Base-by-base conservation (phyloP, 1,139 yeast genomes). In the Candida sojae region DNA sequence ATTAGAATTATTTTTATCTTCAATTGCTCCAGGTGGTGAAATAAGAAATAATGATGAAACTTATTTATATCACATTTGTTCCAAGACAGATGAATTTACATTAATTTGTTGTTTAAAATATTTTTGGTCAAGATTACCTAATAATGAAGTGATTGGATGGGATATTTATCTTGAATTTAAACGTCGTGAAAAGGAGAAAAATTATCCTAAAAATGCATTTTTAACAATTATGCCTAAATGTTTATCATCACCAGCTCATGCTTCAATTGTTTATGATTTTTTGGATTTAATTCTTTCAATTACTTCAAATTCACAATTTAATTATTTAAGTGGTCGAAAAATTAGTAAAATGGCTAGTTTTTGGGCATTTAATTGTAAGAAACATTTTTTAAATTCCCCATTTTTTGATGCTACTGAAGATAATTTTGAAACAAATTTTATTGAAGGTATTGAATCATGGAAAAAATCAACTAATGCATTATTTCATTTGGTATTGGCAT, bases 231-330 rank as follows among this genome's bases (percentile, higher is more conserved):
- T 90, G 89, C 96, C 96, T 5, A 83, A 83, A 53, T 88, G 96
- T 64, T 71, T 89, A 30, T 80, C 87, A 7, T 86, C 96, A 0
- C 89, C 93, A 3, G 86, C 92, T 8, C 97, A 90, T 70, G 96
- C 96, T 0, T 86, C 93, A 2, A 88, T 91, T 8, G 93, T 89
- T 5, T 88, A 88, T 62, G 96, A 88, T 63, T 91, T 90, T 60
- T 79, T 90, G 59, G 96, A 91, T 60, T 73, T 91, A 43, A 69
- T 91, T 46, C 87, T 90, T 9, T 79, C 90, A n/a, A 68, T 91
- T 39, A 84, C 95, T 0, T 82, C 96, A n/a, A 87, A 89, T 64
- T 84, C 96, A 3, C 86, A 84, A 55, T 82, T 84, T 46, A 90
- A 90, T 61, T 84, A 86, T 57, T 70, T 91, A 69, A 82, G 88